Evolutionary conservation across 1,139 yeast species (phyloP), one percentile per base, ranked within the genome.

Genomic region (Sugiyamaella castrensis): DNA sequence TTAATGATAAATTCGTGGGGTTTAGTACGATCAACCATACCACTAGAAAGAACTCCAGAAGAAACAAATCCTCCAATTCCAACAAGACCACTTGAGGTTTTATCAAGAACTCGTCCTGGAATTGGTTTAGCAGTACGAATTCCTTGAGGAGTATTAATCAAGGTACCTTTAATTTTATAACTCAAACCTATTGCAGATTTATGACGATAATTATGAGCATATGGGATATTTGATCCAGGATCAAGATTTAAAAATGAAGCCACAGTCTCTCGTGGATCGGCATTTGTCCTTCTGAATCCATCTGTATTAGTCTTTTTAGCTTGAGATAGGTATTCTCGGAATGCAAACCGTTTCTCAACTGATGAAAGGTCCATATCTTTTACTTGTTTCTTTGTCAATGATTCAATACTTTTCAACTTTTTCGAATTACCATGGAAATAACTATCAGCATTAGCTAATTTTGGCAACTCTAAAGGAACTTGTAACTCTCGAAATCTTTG

Each of bases 81-180:
- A 19, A 53, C 57, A 29, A 51, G 46, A n/a, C 65, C 58, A 34
- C 64, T 66, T 12, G 38, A 41, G 26, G 46, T 39, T 15, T 37
- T 37, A 27, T 43, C 51, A 36, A 84, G 71, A 40, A 79, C 70
- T 71, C 96, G 81, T 53, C 94, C 96, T 12, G 86, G 85, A 11
- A 81, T 82, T 33, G 83, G 72, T 50, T 73, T 72, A 32, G 80
- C 79, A 50, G 79, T 73, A 48, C 76, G 71, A 35, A 83, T 70
- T 42, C 96, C 96, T 57, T 83, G 79, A 30, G 95, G 95, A 2
- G 89, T 76, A 67, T 84, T 86, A 54, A 74, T 65, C 43, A 87
- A 71, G 64, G 89, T 77, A 7, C 96, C 96, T 56, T 77, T 78
- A 57, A 84, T 76, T 43, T 75, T 76, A 62, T 87, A 88, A 46